phyloP scores from a whole-genome alignment of 495 filamentous ascomycete genomes.

The Massariosphaeria phaeospora region DNA sequence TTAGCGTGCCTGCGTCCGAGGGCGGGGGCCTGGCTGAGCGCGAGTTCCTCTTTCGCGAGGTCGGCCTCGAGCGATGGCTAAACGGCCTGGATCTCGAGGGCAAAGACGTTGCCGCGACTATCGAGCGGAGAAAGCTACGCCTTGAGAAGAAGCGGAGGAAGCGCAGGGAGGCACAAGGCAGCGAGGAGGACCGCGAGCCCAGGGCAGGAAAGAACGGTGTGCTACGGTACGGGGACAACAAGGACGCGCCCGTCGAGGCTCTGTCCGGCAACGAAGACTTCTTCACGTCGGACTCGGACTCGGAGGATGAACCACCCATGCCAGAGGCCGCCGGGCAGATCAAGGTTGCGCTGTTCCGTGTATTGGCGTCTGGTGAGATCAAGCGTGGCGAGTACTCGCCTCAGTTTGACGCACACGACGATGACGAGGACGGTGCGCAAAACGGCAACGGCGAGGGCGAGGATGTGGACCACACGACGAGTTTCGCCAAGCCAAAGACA shows the following conservation, averaged over 20 bases:
- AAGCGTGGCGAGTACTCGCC: constrained; percentile 96
- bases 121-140: constrained; percentile 79
- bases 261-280: constrained; percentile 67
- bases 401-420: constrained; percentile 94
- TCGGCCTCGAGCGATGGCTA: constrained; percentile 91
- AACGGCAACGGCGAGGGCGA: constrained; percentile 49
- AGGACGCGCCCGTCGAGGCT: constrained; percentile 64
- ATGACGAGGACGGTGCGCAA: constrained; percentile 59
- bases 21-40: constrained; percentile 91
- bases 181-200: constrained; percentile 45
- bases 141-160: constrained; percentile 79
- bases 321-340: constrained; percentile 96
- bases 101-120: constrained; percentile 75
- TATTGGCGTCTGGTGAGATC: constrained; percentile 92
- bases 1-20: constrained; percentile 84
- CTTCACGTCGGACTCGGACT: constrained; percentile 60
- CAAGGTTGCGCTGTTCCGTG: constrained; percentile 93
- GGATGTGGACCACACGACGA: constrained; percentile 94
- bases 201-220: constrained; percentile 51
- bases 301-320: constrained; percentile 74
- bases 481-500: constrained; percentile 96
- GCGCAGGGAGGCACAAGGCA: constrained; percentile 46
- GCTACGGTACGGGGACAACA: constrained; percentile 71
- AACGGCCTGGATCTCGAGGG: constrained; percentile 91
- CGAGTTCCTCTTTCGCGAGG: constrained; percentile 96